Evolutionary conservation across 768 basidiomycete species (phyloP).

Genomic region (Pisolithus orientalis): DNA sequence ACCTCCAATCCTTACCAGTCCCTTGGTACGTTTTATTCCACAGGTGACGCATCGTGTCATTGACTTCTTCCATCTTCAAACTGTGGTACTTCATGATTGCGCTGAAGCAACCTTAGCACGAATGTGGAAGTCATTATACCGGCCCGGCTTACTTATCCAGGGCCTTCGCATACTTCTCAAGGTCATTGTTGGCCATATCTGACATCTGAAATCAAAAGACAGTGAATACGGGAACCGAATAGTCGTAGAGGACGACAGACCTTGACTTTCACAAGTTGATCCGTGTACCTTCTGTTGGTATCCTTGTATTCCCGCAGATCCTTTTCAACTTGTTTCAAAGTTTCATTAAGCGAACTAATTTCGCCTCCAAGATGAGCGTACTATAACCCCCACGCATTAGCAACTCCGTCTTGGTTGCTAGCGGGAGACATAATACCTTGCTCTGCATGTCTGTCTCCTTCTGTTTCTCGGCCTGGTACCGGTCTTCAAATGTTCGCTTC

Average conservation of each 20-base stretch:
- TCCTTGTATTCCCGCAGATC: constrained; percentile 86
- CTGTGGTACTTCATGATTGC: constrained; percentile 98
- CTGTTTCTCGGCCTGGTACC: constrained; percentile 65
- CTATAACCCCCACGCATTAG: constrained; percentile 30
- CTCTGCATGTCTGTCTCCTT: constrained; percentile 68
- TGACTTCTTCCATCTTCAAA: constrained; percentile 99
- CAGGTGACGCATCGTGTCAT: constrained; percentile 92
- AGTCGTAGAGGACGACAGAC: constrained; percentile 33
- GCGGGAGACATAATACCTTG: constrained; percentile 44
- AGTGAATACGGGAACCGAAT: background rate
- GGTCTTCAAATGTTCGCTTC: constrained; percentile 75
- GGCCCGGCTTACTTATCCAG: constrained; percentile 73
- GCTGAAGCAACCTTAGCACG: constrained; percentile 37
- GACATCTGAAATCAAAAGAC: constrained; percentile 58
- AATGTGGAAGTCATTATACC: background rate
- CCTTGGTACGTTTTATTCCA: constrained; percentile 99
- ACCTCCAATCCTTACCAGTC: constrained; percentile 54
- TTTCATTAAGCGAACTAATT: constrained; percentile 63
- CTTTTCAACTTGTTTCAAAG: constrained; percentile 55
- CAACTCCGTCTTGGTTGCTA: background rate
- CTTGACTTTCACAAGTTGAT: constrained; percentile 93
- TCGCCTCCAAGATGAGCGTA: constrained; percentile 81
- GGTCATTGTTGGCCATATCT: constrained; percentile 93
- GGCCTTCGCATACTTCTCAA: constrained; percentile 97
- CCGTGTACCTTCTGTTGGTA: constrained; percentile 77